Conservation (phyloP, 768 basidiomycete species). For the Boletellus sp. region DNA sequence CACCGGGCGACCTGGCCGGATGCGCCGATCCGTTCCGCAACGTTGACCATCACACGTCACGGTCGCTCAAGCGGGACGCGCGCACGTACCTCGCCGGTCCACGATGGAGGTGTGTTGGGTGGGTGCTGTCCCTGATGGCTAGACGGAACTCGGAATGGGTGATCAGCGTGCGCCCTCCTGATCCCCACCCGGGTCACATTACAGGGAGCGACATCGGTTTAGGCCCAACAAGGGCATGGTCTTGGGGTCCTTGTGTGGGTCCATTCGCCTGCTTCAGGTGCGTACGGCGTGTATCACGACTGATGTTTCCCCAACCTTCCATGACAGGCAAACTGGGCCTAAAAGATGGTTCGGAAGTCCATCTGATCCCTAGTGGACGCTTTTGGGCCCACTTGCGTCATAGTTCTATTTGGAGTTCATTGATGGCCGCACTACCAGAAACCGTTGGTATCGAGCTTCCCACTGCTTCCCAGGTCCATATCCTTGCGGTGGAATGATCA, state of each 20-base stretch:
- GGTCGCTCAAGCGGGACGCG: neutral
- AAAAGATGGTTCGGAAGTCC: neutral
- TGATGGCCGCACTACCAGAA: conserved; percentile 8
- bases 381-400: neutral
- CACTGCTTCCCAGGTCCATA: neutral
- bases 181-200: neutral
- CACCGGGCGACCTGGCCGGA: too few species aligned
- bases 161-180: neutral
- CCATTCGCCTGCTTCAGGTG: conserved; percentile 12
- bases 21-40: too few species aligned
- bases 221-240: neutral
- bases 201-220: neutral
- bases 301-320: neutral
- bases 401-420: conserved; percentile 6
- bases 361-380: neutral
- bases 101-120: neutral
- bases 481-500: conserved; percentile 1
- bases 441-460: neutral
- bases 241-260: neutral
- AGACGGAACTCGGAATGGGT: neutral
- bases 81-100: neutral
- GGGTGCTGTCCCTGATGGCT: neutral
- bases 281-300: conserved; percentile 1
- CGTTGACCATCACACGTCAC: neutral
- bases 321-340: neutral